Conservation (phyloP, 1,284 basidiomycete species). For the Bondarzewia mesenterica region DNA sequence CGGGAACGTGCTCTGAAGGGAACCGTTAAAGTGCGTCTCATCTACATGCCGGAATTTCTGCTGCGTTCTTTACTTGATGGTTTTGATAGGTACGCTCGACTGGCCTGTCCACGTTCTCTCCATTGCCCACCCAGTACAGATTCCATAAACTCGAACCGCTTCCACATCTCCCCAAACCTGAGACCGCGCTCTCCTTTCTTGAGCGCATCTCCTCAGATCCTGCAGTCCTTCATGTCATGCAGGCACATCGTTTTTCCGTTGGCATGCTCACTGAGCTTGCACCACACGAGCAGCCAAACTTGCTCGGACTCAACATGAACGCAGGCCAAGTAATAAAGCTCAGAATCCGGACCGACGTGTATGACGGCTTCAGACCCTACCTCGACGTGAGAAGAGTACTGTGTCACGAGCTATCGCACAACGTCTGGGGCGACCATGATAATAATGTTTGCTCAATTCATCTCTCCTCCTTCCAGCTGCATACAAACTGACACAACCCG, state of each 20-base stretch:
- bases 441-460: constrained; percentile 46
- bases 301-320: constrained; percentile 66
- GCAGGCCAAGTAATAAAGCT: constrained; percentile 57
- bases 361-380: constrained; percentile 66
- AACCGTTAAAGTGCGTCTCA: constrained; percentile 43
- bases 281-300: constrained; percentile 62
- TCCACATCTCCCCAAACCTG: constrained; percentile 53
- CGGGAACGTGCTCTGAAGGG: constrained; percentile 48
- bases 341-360: constrained; percentile 57
- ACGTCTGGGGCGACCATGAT: constrained; percentile 64
- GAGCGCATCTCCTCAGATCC: constrained; percentile 56
- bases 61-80: not conserved
- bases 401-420: constrained; percentile 73
- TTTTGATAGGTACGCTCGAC: constrained; percentile 46
- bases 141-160: constrained; percentile 61
- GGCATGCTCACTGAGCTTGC: constrained; percentile 66
- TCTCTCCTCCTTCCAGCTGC: not conserved
- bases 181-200: constrained; percentile 43
- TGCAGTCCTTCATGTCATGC: constrained; percentile 64
- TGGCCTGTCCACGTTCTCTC: constrained; percentile 29
- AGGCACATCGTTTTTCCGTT: constrained; percentile 54
- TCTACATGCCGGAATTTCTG: not conserved
- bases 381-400: constrained; percentile 57
- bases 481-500: not conserved
- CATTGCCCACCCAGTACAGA: constrained; percentile 28